phyloP scores from a whole-genome alignment of 2,329 filamentous ascomycete species.

The Apiospora arundinis region DNA sequence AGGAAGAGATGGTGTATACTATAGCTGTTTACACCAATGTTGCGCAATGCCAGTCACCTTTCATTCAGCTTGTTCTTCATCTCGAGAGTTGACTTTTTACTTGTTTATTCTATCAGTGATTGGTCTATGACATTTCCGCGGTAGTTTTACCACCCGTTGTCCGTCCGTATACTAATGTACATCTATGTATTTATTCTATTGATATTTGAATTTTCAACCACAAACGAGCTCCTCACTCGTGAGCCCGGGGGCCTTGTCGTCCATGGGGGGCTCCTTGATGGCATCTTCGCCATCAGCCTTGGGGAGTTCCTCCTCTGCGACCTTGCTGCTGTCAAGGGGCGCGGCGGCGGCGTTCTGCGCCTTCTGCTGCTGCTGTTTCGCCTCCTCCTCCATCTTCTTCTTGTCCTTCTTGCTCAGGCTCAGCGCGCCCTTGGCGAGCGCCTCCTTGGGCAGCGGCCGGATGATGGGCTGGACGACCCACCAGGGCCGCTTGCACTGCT shows the following conservation, averaged over 20 bases:
- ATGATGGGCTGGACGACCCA: conserved; percentile 92
- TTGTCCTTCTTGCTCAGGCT: conserved; percentile 74
- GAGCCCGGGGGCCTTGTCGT: conserved; percentile 26
- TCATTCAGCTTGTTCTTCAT: no score
- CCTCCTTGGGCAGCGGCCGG: conserved; percentile 85
- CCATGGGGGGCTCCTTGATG: conserved; percentile 35
- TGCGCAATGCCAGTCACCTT: no score
- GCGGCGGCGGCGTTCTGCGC: conserved; percentile 13
- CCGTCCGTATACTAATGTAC: not conserved
- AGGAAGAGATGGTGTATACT: no score
- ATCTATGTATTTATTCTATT: not conserved
- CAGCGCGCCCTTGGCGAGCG: conserved; percentile 80
- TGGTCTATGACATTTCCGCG: no score
- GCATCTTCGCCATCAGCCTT: conserved; percentile 32
- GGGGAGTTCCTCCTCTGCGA: conserved; percentile 31
- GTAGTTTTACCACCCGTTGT: no score
- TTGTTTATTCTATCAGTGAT: no score
- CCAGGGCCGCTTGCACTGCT: conserved; percentile 79
- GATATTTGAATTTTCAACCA: conserved; percentile 31
- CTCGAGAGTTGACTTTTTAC: no score
- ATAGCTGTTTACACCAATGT: no score
- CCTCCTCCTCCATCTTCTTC: conserved; percentile 41
- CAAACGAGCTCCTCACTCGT: conserved; percentile 35
- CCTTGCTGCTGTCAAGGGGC: conserved; percentile 2
- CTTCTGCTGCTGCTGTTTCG: conserved; percentile 23